Evolutionary conservation across 306 rosid genomes (phyloP).

Genomic region (Cicer judaicum): DNA sequence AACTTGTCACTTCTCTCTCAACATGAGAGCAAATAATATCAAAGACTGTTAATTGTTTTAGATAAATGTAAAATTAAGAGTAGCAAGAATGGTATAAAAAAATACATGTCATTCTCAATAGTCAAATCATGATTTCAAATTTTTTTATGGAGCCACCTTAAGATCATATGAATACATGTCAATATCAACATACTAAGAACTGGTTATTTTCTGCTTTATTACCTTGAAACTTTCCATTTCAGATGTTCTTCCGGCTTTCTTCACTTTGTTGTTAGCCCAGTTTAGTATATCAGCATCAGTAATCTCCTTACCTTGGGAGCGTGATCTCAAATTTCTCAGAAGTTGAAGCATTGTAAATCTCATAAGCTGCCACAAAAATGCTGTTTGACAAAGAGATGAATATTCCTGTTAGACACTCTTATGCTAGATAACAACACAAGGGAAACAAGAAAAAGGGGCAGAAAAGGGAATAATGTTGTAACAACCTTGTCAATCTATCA

Average conservation of each 20-base stretch:
- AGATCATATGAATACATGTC: slow-evolving; percentile 1
- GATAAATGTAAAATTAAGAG: slow-evolving; percentile 33
- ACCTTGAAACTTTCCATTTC: slow-evolving; percentile 96
- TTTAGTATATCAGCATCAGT: slow-evolving; percentile 84
- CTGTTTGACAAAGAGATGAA: slow-evolving; percentile 53
- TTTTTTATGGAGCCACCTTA: slow-evolving; percentile 6
- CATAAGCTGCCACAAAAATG: slow-evolving; percentile 97
- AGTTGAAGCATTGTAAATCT: slow-evolving; percentile 96
- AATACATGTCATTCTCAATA: slow-evolving; percentile 2
- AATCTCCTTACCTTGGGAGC: slow-evolving; percentile 93
- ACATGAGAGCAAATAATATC: slow-evolving; percentile 32
- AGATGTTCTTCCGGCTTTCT: slow-evolving; percentile 77
- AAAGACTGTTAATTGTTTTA: neutral
- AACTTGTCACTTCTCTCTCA: slow-evolving; percentile 27
- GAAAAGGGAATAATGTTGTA: neutral
- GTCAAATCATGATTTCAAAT: neutral
- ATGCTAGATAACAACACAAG: neutral
- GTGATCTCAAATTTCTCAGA: slow-evolving; percentile 88
- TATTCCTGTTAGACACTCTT: slow-evolving; percentile 14
- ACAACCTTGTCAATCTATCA: neutral
- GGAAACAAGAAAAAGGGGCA: neutral
- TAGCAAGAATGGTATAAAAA: slow-evolving; percentile 11
- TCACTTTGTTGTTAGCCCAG: slow-evolving; percentile 95
- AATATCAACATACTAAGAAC: slow-evolving; percentile 8
- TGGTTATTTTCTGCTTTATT: slow-evolving; percentile 38